Base-by-base conservation (phyloP, 2,329 filamentous ascomycete species). In the Phyllosticta citriasiana region DNA sequence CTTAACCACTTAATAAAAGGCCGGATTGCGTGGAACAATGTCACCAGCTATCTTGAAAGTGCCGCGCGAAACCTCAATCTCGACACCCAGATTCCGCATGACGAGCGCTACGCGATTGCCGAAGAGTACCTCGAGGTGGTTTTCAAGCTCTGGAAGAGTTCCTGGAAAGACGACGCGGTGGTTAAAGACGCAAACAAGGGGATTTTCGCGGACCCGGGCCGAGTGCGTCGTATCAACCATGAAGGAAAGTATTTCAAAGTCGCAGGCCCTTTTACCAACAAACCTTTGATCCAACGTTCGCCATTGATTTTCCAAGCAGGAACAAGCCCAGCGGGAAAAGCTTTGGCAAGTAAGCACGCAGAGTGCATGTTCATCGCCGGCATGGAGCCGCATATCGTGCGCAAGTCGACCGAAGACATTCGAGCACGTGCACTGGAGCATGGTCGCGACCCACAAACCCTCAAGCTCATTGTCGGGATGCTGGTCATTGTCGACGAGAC, bases 311-410 rank as follows among this genome's bases (percentile, higher is more conserved):
- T 89, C 2, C 87, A 89, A 70, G 87, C 87, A 0, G 87, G 87
- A 0, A 86, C 86, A 0, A 87, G 84, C 0, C 81, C 79, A 57
- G 80, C 85, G 0, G 87, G 86, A 1, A 87, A 86, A 70, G 71
- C 74, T 0, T 89, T 89, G 65, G 86, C 85, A 0, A 84, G 86
- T 0, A 82, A 85, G 64, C 85, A 89, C 68, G 87, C 87, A 0
- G 87, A 90, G 67, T 86, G 82, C 2, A 86, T 89, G 57, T 89
- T 89, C 66, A 80, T 88, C 0, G 85, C 83, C 0, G 84, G 84
- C 0, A 85, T 88, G 68, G 81, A 82, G 1, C 84, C 87, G 0
- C 74, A 77, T 1, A 82, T 86, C 0, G 83, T 86, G 25, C 80
- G 81, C 2, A 83, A 82, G 68, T 84, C 78, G 35, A 82, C 89